Evolutionary conservation across 2,329 filamentous ascomycete genomes (phyloP), one percentile per base, ranked within the genome.

Genomic region (Sporothrix brunneoviolacea): DNA sequence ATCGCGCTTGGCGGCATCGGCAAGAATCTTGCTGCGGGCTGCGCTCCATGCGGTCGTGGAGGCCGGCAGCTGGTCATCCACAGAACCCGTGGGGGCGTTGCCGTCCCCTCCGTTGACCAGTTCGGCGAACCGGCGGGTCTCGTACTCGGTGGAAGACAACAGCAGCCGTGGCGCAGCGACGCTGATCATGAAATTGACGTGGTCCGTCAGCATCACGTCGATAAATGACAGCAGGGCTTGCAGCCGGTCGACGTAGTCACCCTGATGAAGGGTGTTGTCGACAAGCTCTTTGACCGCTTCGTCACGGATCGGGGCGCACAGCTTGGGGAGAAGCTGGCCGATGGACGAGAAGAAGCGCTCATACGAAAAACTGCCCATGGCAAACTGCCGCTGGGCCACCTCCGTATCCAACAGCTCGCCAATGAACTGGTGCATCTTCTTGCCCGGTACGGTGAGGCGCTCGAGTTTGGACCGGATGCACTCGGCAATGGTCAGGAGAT

Each of bases 221-320:
- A 91, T 86, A 58, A 88, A 85, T 27, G 82, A 79, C 48, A 89
- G 78, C 2, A 93, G 72, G 13, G 84, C 83, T 67, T 89, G 84
- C 1, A 91, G 76, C 55, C 88, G 83, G 61, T 87, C 83, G 15
- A 90, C 85, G 60, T 90, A 79, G 61, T 83, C 77, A 4, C 82
- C 79, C 19, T 75, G 70, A 41, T 67, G 66, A 8, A 83, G 69
- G 56, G 80, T 77, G 53, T 83, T 80, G 44, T 84, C 77, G 2
- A 82, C 72, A 18, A 91, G 67, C 3, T 77, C 74, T 62, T 86
- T 84, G 52, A 89, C 84, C 62, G 89, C 82, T 4, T 79, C 80
- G 60, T 93, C 88, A n/a, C 88, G 76, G 61, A 88, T 83, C 0
- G 88, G 88, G 0, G 88, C 88, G 59, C 88, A 91, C 13, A 93